Base-by-base conservation (phyloP, 106 monocot species). In the Dendrobium huoshanense region DNA sequence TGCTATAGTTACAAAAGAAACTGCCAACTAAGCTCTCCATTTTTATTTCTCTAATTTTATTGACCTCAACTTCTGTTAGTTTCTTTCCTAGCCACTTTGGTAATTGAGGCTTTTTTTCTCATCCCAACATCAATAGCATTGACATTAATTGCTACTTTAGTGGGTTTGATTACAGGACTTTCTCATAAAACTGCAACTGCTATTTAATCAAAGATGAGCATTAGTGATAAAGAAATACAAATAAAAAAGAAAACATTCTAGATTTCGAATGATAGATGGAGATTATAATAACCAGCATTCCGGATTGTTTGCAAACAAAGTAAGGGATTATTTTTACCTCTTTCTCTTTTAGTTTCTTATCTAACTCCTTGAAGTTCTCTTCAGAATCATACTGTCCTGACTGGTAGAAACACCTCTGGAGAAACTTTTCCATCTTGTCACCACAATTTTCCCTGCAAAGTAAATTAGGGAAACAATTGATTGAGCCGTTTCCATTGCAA, bases 341-440 rank as follows among this genome's bases (percentile, higher is more conserved):
- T 74, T 90, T 85, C 55, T 87, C 85, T 80, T 78, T 82, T 37
- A 95, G 87, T 77, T 89, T 95, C 55, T 75, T 59, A 79, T 95
- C 90, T 58, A 95, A 77, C 79, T 92, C 87, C 48, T 58, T 75
- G 73, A 92, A 95, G 72, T 88, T 73, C 4, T 88, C 87, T 41
- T 92, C 88, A 75, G 90, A 92, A 54, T 68, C 79, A 84, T 95
- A 95, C 49, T 90, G 90, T 45, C 92, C 95, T 6, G 92, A 87
- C 29, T 92, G 90, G 83, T 90, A 95, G 80, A 95, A 95, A 84
- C 95, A 95, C 72, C 90, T 92, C 82, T 83, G 76, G 33, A 95
- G 78, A 85, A 95, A 95, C 65, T 87, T 82, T 64, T 89, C 90
- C 88, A 95, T 95, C 83, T 95, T 95, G 56, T 92, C 95, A 68